Percentiles rank a stretch among this genome's conserved stretches.
These are phyloP conservation scores for Calonectria henricotiae DNA, from an alignment of 2,329 filamentous ascomycete genomes.

Conservation along the genomic window DNA sequence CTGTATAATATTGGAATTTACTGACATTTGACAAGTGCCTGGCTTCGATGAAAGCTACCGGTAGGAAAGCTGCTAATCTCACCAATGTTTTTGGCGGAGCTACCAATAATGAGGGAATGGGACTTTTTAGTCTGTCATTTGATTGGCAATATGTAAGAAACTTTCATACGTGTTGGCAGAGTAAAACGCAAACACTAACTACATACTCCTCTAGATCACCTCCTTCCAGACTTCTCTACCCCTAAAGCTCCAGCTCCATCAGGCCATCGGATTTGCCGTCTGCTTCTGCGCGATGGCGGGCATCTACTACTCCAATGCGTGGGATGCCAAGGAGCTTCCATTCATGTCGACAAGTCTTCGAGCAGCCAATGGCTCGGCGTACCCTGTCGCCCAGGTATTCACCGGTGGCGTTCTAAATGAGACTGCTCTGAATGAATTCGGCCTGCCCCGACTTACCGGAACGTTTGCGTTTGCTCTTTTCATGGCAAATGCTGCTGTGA, in stretches of 20 bases:
- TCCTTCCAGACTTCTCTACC: slow-evolving; percentile 70
- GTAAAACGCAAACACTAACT: slow-evolving; percentile 6
- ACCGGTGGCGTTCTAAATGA: slow-evolving; percentile 61
- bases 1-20: background rate
- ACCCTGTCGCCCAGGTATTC: slow-evolving; percentile 62
- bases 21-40: slow-evolving; percentile 58
- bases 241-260: slow-evolving; percentile 66
- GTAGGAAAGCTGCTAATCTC: slow-evolving; percentile 61
- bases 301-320: slow-evolving; percentile 69
- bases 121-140: slow-evolving; percentile 66
- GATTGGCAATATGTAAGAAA: slow-evolving; percentile 70
- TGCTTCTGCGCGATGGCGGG: slow-evolving; percentile 68
- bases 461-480: slow-evolving; percentile 70
- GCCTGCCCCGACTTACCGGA: slow-evolving; percentile 66
- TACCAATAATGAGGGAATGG: slow-evolving; percentile 69
- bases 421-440: slow-evolving; percentile 60
- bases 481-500: slow-evolving; percentile 71
- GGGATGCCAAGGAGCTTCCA: slow-evolving; percentile 64
- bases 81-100: slow-evolving; percentile 69
- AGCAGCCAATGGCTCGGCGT: slow-evolving; percentile 59
- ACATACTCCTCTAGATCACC: slow-evolving; percentile 62
- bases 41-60: slow-evolving; percentile 68
- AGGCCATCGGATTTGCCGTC: slow-evolving; percentile 63
- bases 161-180: background rate
- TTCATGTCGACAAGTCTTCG: slow-evolving; percentile 71